Conservation (phyloP, 306 rosid genomes). For the Mimosa pudica region DNA sequence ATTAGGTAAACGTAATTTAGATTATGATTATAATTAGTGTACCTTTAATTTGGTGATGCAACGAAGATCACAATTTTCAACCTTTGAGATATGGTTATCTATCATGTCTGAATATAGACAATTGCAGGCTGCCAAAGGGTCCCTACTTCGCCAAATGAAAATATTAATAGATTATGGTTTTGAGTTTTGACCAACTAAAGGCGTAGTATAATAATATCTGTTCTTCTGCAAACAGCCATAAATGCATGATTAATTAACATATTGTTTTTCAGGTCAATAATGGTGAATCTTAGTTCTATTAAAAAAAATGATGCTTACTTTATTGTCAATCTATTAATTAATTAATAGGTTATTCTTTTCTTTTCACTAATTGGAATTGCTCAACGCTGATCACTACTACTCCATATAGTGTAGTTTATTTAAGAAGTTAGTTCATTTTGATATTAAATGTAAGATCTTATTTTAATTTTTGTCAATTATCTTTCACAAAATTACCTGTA, state of each 20-base stretch:
- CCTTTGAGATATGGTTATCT: constrained; percentile 29
- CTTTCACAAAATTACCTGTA: no score
- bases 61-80: constrained; percentile 26
- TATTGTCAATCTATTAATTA: not conserved
- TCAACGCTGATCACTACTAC: no score
- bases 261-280: not conserved
- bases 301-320: not conserved
- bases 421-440: no score
- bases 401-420: no score
- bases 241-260: not conserved
- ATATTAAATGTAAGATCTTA: no score
- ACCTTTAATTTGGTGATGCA: constrained; percentile 17
- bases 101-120: constrained; percentile 38
- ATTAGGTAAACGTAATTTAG: not conserved
- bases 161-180: not conserved
- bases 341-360: not conserved
- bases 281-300: not conserved
- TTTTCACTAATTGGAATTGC: no score
- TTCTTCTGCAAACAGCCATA: not conserved
- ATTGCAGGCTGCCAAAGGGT: constrained; percentile 28
- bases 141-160: constrained; percentile 15
- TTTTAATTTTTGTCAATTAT: no score
- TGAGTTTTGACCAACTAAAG: constrained; percentile 25
- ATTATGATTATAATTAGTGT: not conserved
- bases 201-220: not conserved